Evolutionary conservation across 306 rosid species (phyloP), one percentile per base, ranked within the genome.

Genomic region (Malus sylvestris): DNA sequence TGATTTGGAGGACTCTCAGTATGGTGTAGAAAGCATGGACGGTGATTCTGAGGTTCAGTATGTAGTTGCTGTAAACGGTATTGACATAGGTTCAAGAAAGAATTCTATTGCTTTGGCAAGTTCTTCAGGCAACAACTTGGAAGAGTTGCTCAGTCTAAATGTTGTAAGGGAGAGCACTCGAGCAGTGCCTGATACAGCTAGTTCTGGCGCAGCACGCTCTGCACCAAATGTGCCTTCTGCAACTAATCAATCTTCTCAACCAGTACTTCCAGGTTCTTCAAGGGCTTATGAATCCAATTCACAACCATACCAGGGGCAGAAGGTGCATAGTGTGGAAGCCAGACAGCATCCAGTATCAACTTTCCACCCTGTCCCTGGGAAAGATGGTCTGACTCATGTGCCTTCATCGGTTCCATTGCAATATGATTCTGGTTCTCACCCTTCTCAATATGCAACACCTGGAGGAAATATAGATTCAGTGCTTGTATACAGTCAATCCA

Each of bases 1-100:
- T 83, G 98, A 93, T 80, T 81, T 91, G 81, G 93, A 93, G 74
- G 98, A 89, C 75, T 75, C 86, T 77, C 89, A 88, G 70, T 81
- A 79, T 82, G 89, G 87, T 82, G 76, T 73, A 1, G 93, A 85
- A 51, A 86, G 88, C 76, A 13, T 79, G 71, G 98, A 85, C 59
- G 91, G 91, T 80, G 94, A 89, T 81, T 77, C 94, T 20, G 98
- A 91, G 85, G 70, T 85, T 57, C 87, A 89, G 66, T 93, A 82
- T 86, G 96, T 93, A 33, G 91, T 86, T 81, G 98, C 98, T 80
- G 84, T 93, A 60, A 93, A 93, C 66, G 90, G 96, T 55, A 89
- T 93, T 86, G 86, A 83, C 78, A 52, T 81, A n/a, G 88, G 87
- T 69, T 93, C 89, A 45, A 88, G 87, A 80, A 86, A 75, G 86